phyloP scores from a whole-genome alignment of 2,329 filamentous ascomycete genomes.

The Aspergillus fumigatiaffinis region DNA sequence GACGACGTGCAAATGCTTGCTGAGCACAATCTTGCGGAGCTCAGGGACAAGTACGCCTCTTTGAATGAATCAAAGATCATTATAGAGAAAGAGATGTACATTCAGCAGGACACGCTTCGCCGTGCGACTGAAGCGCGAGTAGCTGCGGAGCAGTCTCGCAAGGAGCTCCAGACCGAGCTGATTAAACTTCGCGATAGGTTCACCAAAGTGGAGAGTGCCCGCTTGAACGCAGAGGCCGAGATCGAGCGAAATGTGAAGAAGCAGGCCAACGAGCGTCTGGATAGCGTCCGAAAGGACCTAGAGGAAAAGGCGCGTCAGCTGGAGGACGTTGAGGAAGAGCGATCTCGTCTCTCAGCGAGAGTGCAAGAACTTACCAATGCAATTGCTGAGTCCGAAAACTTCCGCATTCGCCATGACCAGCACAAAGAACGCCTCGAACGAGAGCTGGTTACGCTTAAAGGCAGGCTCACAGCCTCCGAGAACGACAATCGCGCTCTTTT shows the following conservation, averaged over 20 bases:
- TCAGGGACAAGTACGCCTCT: slow-evolving; percentile 80
- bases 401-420: slow-evolving; percentile 85
- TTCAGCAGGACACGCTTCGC: slow-evolving; percentile 85
- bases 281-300: slow-evolving; percentile 72
- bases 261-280: slow-evolving; percentile 75
- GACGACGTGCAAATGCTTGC: slow-evolving; percentile 89
- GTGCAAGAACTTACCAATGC: slow-evolving; percentile 83
- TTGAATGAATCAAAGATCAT: slow-evolving; percentile 94
- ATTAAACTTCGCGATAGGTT: slow-evolving; percentile 78
- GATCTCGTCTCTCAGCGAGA: slow-evolving; percentile 69
- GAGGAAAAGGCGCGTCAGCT: slow-evolving; percentile 73
- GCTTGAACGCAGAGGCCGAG: slow-evolving; percentile 73
- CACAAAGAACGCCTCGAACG: slow-evolving; percentile 90
- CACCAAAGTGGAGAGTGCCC: slow-evolving; percentile 78
- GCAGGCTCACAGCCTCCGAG: slow-evolving; percentile 83
- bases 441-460: slow-evolving; percentile 86
- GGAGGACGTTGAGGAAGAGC: slow-evolving; percentile 75
- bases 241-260: slow-evolving; percentile 76
- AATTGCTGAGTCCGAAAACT: slow-evolving; percentile 84
- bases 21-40: slow-evolving; percentile 77
- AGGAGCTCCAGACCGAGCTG: slow-evolving; percentile 83
- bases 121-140: slow-evolving; percentile 77
- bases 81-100: slow-evolving; percentile 96
- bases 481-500: slow-evolving; percentile 94
- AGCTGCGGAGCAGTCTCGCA: slow-evolving; percentile 79